phyloP scores from a whole-genome alignment of 495 filamentous ascomycete species.

The Ascobolus immersus region DNA sequence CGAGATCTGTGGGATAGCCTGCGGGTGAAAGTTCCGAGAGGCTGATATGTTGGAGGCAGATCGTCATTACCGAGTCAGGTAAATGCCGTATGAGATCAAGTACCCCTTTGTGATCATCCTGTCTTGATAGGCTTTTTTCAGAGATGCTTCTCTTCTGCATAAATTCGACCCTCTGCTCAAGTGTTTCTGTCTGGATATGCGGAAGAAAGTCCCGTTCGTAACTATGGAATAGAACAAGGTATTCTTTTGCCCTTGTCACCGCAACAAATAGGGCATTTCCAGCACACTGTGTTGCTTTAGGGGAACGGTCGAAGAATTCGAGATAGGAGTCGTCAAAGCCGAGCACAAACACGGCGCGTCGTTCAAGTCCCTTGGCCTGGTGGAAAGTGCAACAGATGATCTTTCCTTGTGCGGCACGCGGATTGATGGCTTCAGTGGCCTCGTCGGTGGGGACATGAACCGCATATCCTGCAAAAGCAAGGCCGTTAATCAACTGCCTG shows the following conservation, averaged over 20 bases:
- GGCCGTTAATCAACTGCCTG: not conserved
- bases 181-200: not conserved
- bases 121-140: no score
- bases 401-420: slow-evolving; percentile 2
- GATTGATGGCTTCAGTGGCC: not conserved
- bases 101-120: no score
- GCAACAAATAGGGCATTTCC: slow-evolving; percentile 4
- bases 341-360: slow-evolving; percentile 3
- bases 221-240: slow-evolving; percentile 2
- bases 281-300: not conserved
- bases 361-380: slow-evolving; percentile 7
- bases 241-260: slow-evolving; percentile 1
- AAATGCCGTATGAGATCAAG: no score
- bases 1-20: no score
- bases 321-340: slow-evolving; percentile 4
- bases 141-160: no score
- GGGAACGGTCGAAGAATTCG: not conserved
- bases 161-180: no score
- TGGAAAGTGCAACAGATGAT: slow-evolving; percentile 3
- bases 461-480: not conserved
- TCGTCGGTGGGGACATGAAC: slow-evolving; percentile 1
- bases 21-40: no score
- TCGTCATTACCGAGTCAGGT: no score
- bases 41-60: no score
- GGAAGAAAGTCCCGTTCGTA: not conserved